A percentile compares a stretch with the other conserved stretches of the same genome.
phyloP scores from a whole-genome alignment of 257 asterid genomes.

The Petrea volubilis region DNA sequence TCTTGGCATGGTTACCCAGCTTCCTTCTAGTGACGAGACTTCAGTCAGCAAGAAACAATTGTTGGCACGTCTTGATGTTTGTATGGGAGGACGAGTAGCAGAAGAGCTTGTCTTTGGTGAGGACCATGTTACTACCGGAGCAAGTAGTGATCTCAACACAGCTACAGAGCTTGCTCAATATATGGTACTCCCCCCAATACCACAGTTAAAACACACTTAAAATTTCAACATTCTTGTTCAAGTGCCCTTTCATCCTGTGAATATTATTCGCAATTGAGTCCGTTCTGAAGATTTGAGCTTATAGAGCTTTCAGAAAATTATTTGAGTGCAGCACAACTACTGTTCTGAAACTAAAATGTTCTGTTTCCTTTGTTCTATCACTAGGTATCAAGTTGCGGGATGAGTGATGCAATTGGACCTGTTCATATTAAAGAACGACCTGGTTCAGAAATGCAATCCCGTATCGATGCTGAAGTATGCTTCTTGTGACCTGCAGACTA shows the following conservation, averaged over 20 bases:
- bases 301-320: neutral
- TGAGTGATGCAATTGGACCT: conserved; percentile 82
- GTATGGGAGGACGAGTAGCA: conserved; percentile 90
- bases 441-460: conserved; percentile 77
- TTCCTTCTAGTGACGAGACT: conserved; percentile 76
- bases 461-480: conserved; percentile 75
- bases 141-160: conserved; percentile 72
- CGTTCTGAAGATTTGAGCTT: neutral
- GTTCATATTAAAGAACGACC: conserved; percentile 75
- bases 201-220: neutral
- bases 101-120: conserved; percentile 77
- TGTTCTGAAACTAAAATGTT: neutral
- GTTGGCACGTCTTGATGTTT: conserved; percentile 80
- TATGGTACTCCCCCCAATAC: conserved; percentile 46
- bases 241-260: neutral
- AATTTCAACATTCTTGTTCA: neutral
- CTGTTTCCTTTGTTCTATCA: neutral
- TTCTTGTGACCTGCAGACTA: conserved; percentile 7
- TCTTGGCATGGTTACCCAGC: conserved; percentile 85
- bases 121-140: conserved; percentile 77
- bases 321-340: neutral
- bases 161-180: conserved; percentile 84
- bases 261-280: neutral
- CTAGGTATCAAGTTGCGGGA: conserved; percentile 69
- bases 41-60: conserved; percentile 77